Conservation (phyloP, 2,329 filamentous ascomycete genomes). For the Aspergillus hiratsukae region DNA sequence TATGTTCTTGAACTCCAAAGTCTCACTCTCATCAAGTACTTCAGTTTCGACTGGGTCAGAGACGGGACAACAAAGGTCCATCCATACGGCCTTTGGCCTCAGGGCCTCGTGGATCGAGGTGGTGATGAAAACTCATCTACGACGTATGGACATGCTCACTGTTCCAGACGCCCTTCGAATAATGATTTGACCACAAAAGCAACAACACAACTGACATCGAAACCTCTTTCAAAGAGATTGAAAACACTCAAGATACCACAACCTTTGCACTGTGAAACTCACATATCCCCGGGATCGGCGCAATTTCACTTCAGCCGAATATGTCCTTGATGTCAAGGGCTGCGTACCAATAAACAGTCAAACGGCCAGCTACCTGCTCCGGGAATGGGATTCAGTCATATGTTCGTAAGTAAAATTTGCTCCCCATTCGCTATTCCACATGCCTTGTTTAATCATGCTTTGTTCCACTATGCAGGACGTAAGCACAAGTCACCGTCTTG, state of each 20-base stretch:
- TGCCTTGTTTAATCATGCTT: too few relatives aligned
- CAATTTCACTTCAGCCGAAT: not conserved
- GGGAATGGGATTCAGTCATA: too few relatives aligned
- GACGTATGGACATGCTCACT: conserved; percentile 1
- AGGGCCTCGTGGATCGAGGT: not conserved
- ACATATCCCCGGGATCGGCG: not conserved
- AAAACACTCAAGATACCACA: not conserved
- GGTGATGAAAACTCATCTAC: conserved; percentile 8
- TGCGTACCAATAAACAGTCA: too few relatives aligned
- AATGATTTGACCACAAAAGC: not conserved
- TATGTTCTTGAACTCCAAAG: not conserved
- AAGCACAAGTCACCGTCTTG: not conserved
- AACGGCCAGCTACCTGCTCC: too few relatives aligned
- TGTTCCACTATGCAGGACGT: too few relatives aligned
- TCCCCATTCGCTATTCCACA: too few relatives aligned
- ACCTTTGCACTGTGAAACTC: not conserved
- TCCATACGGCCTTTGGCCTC: too few relatives aligned
- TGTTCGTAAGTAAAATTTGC: too few relatives aligned
- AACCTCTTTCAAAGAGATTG: too few relatives aligned
- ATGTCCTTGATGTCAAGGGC: too few relatives aligned
- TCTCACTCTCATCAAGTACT: not conserved
- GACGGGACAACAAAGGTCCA: too few relatives aligned
- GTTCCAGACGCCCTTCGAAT: conserved; percentile 3
- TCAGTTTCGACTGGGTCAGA: not conserved
- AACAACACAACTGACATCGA: too few relatives aligned